Evolutionary conservation across 768 basidiomycete species (phyloP).

Genomic region (Boletus patriciae): DNA sequence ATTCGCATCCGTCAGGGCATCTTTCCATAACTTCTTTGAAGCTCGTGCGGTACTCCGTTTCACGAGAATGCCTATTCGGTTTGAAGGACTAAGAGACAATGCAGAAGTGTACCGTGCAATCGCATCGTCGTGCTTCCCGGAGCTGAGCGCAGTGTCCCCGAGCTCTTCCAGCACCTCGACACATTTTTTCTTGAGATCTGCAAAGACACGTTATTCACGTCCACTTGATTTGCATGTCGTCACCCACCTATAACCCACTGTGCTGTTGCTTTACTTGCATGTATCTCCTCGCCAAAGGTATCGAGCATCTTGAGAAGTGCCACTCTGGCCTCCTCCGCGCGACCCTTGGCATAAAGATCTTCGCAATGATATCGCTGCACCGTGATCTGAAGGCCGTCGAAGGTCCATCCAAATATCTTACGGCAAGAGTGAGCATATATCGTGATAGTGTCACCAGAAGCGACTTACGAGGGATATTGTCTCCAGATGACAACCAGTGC

Average conservation of each 20-base stretch:
- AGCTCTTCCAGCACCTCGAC: not conserved
- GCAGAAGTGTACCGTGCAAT: conserved; percentile 5
- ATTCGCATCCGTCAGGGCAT: too few relatives aligned
- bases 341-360: too few relatives aligned
- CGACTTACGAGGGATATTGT: not conserved
- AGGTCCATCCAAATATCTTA: too few relatives aligned
- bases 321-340: not conserved
- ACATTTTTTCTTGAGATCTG: not conserved
- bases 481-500: too few relatives aligned
- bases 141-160: not conserved
- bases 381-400: too few relatives aligned
- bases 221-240: too few relatives aligned
- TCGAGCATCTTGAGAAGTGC: not conserved
- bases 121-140: not conserved
- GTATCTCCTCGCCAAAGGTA: not conserved
- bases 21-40: too few relatives aligned
- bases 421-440: not conserved
- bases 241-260: too few relatives aligned
- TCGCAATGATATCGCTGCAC: too few relatives aligned
- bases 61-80: too few relatives aligned
- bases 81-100: not conserved
- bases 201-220: not conserved
- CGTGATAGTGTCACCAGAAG: not conserved
- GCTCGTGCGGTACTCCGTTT: too few relatives aligned
- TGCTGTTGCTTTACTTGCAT: not conserved